Conservation (phyloP, 2,329 filamentous ascomycete species). For the Leptographium wingfieldii region DNA sequence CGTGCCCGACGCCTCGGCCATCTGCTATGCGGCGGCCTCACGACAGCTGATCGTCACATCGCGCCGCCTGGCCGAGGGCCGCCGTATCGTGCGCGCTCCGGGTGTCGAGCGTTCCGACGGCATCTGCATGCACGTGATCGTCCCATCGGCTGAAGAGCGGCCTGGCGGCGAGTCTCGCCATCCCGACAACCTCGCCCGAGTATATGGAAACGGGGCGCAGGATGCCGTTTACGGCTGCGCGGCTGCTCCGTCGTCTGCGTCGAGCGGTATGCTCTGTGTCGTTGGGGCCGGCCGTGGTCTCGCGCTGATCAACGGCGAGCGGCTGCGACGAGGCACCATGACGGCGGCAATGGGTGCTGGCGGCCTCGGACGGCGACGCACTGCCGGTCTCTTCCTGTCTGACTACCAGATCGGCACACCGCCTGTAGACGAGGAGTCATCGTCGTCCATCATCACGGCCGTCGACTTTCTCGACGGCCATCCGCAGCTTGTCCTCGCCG, state of each 20-base stretch:
- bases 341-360: no score
- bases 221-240: slow-evolving; percentile 26
- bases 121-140: slow-evolving; percentile 16
- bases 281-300: slow-evolving; percentile 37
- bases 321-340: not conserved
- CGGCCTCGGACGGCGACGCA: not conserved
- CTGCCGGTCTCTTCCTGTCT: not conserved
- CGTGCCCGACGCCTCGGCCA: slow-evolving; percentile 27
- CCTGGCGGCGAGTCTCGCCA: not conserved
- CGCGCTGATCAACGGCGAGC: slow-evolving; percentile 16
- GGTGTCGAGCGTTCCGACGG: not conserved
- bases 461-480: slow-evolving; percentile 15
- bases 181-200: not conserved
- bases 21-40: slow-evolving; percentile 32
- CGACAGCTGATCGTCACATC: slow-evolving; percentile 31
- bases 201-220: not conserved
- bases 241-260: slow-evolving; percentile 26
- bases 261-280: slow-evolving; percentile 28
- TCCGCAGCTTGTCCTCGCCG: slow-evolving; percentile 35
- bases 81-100: not conserved
- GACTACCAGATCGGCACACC: not conserved
- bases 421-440: not conserved
- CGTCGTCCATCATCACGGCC: not conserved
- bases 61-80: slow-evolving; percentile 10
- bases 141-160: not conserved